Percentiles rank a stretch among this genome's conserved stretches.
Conservation (phyloP, 2,329 filamentous ascomycete species). For the Penicillium sp. region DNA sequence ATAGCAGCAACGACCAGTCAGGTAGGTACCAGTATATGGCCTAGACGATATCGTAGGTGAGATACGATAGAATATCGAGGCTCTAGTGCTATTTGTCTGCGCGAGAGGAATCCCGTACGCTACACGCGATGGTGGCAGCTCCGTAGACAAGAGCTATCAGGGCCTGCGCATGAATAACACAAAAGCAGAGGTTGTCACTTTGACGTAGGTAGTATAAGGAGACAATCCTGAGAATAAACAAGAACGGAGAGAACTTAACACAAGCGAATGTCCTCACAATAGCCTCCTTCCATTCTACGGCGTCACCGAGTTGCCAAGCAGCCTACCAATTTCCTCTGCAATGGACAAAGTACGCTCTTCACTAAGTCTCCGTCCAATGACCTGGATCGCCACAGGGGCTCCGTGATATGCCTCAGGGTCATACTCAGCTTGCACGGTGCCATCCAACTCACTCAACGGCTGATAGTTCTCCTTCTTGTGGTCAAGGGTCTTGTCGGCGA, state of each 20-base stretch:
- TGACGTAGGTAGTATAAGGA: not conserved
- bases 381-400: slow-evolving; percentile 47
- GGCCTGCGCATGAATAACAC: too few species aligned
- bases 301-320: slow-evolving; percentile 34
- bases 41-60: too few species aligned
- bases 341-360: slow-evolving; percentile 50
- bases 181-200: not conserved
- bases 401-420: slow-evolving; percentile 49
- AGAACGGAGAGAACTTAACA: not conserved
- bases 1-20: too few species aligned
- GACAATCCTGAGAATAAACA: not conserved
- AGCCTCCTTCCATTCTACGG: not conserved
- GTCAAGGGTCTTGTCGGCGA: slow-evolving; percentile 45
- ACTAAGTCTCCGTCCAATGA: slow-evolving; percentile 47
- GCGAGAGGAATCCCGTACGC: too few species aligned
- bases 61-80: too few species aligned
- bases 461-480: slow-evolving; percentile 3
- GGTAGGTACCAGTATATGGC: too few species aligned
- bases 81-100: too few species aligned
- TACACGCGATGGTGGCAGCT: too few species aligned
- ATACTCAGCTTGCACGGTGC: slow-evolving; percentile 48
- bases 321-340: slow-evolving; percentile 38
- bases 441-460: slow-evolving; percentile 43
- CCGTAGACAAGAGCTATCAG: too few species aligned
- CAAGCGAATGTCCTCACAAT: not conserved